Base-by-base conservation (phyloP, 495 filamentous ascomycete species). In the Diplogelasinospora grovesii region DNA sequence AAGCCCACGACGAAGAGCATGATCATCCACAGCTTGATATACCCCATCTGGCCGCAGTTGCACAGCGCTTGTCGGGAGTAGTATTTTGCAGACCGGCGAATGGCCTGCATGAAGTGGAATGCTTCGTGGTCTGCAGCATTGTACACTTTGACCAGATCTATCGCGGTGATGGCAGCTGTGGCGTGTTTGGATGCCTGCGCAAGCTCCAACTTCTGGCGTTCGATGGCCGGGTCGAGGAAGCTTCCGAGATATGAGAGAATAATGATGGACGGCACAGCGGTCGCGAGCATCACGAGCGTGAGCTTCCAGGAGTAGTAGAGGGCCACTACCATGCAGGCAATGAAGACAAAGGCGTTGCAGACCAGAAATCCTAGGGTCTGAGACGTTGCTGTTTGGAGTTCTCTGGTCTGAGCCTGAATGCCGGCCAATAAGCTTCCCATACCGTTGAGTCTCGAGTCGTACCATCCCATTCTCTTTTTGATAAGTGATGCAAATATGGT, bases 1-100 rank as follows among this genome's bases (percentile, higher is more conserved):
- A 98, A 96, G 0, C 89, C 90, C 49, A 88, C 77, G 1, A 94
- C 83, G 41, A 97, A 95, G 64, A 97, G 82, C 2, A 71, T 70
- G 11, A 88, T 74, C 23, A 80, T 81, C 63, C 85, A 75, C 48
- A 94, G 71, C 29, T 82, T 80, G 29, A 85, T 70, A 31, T 85
- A 73, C 1, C 81, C 77, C 40, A 85, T 75, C 53, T 94, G 87
- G 1, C 75, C 48, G 4, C 85, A 79, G 50, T 78, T 82, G 7
- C 77, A 63, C 27, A 73, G 64, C 2, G 82, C 85, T 53, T 90
- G 85, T 24, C 68, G 60, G 14, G 77, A 58, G 56, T 89, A 95
- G 28, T 73, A 73, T 16, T 57, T 57, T 20, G 79, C 79, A 1
- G 87, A 83, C 16, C 59, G 49, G 31, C 66, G 63, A 19, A 88